Evolutionary conservation across 2,329 filamentous ascomycete genomes (phyloP).

Genomic region (Fusarium sp.): DNA sequence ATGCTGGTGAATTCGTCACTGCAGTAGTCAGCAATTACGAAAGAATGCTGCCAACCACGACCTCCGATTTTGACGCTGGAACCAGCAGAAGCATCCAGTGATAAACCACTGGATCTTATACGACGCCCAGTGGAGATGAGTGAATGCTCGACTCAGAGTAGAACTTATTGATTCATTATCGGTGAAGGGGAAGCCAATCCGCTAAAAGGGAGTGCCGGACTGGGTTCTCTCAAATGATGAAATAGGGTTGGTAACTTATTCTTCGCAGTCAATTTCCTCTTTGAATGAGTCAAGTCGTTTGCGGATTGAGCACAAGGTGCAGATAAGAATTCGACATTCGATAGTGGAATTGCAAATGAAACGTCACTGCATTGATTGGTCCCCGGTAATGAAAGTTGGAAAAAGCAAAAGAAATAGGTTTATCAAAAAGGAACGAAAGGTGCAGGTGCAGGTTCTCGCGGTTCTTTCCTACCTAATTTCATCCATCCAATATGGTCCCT

Average conservation of each 20-base stretch:
- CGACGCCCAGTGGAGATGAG: conserved; percentile 1
- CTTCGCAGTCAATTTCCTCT: conserved; percentile 11
- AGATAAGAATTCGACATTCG: conserved; percentile 4
- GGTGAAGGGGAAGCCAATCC: not conserved
- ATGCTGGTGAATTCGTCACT: not conserved
- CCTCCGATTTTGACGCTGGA: conserved; percentile 4
- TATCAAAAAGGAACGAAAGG: conserved; percentile 4
- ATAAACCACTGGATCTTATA: conserved; percentile 5
- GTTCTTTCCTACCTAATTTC: not conserved
- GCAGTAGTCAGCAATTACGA: not conserved
- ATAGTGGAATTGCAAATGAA: conserved; percentile 14
- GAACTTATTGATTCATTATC: conserved; percentile 14
- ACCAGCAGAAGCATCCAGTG: conserved; percentile 14
- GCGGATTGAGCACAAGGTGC: conserved; percentile 1
- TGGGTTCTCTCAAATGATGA: not conserved
- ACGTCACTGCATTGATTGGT: conserved; percentile 5
- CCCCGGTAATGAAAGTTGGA: not conserved
- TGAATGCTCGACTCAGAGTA: conserved; percentile 6
- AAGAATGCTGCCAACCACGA: not conserved
- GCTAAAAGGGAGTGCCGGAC: conserved; percentile 2
- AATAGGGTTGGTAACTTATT: conserved; percentile 20
- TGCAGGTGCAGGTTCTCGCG: not conserved
- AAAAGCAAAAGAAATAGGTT: not conserved
- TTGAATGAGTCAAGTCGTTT: conserved; percentile 4
- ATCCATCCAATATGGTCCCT: not conserved